Percentiles rank a stretch among this genome's conserved stretches.
Conservation (phyloP, 2,329 filamentous ascomycete species). For the Microthyrium microscopicum region DNA sequence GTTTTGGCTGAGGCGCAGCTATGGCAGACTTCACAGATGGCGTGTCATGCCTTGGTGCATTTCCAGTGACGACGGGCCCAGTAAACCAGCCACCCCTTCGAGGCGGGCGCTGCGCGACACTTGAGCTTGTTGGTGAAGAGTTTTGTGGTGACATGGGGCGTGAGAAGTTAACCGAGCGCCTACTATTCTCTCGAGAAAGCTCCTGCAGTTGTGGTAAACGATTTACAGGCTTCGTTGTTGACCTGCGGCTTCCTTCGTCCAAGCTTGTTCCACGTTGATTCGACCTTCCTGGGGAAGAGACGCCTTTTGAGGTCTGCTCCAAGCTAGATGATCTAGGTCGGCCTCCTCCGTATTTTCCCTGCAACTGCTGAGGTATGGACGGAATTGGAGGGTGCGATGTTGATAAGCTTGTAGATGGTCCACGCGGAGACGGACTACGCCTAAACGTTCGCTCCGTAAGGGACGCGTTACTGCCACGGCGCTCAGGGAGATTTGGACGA, state of each 20-base stretch:
- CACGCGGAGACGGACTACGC: slow-evolving; percentile 39
- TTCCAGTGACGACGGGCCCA: slow-evolving; percentile 17
- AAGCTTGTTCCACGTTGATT: slow-evolving; percentile 6
- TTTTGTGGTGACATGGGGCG: slow-evolving; percentile 32
- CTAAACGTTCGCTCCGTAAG: slow-evolving; percentile 86
- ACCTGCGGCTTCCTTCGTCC: slow-evolving; percentile 1
- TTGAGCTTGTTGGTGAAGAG: slow-evolving; percentile 12
- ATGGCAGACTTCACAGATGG: background rate
- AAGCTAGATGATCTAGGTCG: slow-evolving; percentile 26
- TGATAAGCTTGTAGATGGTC: background rate
- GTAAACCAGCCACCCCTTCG: slow-evolving; percentile 22
- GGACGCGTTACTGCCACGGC: slow-evolving; percentile 47
- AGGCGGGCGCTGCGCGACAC: slow-evolving; percentile 10
- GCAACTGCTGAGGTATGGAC: too few relatives aligned
- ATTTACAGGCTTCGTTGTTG: background rate
- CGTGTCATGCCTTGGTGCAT: background rate
- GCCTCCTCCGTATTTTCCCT: too few relatives aligned
- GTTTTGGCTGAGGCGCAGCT: too few relatives aligned
- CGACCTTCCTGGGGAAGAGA: slow-evolving; percentile 19
- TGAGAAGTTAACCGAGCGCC: slow-evolving; percentile 36
- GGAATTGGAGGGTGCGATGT: background rate
- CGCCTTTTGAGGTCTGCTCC: slow-evolving; percentile 26
- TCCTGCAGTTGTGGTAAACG: slow-evolving; percentile 18
- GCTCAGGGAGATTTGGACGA: slow-evolving; percentile 20
- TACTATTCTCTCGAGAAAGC: slow-evolving; percentile 25